Evolutionary conservation across 176 grass and related monocot species (phyloP).

Genomic region (Zea mays): DNA sequence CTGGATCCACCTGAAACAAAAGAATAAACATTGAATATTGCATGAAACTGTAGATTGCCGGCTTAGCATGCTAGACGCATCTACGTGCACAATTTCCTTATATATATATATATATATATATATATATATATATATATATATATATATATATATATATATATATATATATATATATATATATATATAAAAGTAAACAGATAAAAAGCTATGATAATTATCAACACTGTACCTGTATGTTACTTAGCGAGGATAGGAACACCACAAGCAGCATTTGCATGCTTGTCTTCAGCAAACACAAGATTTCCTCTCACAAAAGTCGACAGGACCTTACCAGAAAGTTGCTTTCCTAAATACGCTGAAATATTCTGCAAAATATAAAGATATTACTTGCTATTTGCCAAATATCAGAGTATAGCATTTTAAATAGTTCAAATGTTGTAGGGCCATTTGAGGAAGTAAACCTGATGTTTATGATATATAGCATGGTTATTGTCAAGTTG

Average conservation of each 20-base stretch:
- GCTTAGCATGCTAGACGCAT: neutral
- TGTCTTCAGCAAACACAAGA: slow-evolving; percentile 73
- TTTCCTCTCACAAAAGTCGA: slow-evolving; percentile 90
- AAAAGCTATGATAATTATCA: neutral
- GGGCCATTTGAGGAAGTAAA: slow-evolving; percentile 35
- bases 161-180: too few species aligned
- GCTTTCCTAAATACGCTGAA: slow-evolving; percentile 70
- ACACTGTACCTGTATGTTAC: neutral
- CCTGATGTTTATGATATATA: slow-evolving; percentile 81
- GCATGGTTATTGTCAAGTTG: slow-evolving; percentile 67
- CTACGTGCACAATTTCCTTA: neutral
- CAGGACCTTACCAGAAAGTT: slow-evolving; percentile 71
- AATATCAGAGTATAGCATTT: neutral
- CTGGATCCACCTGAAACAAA: slow-evolving; percentile 24
- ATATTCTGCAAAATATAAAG: slow-evolving; percentile 46
- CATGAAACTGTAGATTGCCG: neutral
- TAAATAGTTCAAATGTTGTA: neutral
- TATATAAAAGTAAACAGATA: neutral
- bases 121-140: too few species aligned
- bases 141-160: too few species aligned
- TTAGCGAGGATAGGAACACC: slow-evolving; percentile 78
- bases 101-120: too few species aligned
- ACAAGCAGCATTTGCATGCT: slow-evolving; percentile 67
- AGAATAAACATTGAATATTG: neutral
- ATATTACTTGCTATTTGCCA: neutral